phyloP scores from a whole-genome alignment of 2,329 filamentous ascomycete species.

The Metarhizium anisopliae region DNA sequence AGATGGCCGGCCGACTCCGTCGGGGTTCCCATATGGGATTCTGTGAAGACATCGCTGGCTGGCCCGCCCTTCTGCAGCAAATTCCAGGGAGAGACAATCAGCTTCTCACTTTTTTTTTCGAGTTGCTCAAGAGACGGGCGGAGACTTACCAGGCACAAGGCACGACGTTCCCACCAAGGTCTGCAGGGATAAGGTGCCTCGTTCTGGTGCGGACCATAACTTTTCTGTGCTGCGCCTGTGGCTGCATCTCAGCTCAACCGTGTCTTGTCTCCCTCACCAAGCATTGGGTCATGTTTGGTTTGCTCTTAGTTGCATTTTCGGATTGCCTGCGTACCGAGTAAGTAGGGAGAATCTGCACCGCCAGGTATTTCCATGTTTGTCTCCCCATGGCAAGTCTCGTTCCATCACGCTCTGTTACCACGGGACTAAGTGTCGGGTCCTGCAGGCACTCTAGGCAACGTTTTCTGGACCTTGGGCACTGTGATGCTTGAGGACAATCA shows the following conservation, averaged over 20 bases:
- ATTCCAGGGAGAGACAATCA: constrained; percentile 1
- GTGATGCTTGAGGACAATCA: too few relatives aligned
- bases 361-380: background rate
- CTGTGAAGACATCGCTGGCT: background rate
- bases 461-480: background rate
- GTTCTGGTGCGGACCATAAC: background rate
- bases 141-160: background rate
- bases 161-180: background rate
- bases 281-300: too few relatives aligned
- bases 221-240: background rate
- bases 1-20: background rate
- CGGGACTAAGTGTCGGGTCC: background rate
- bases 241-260: background rate
- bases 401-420: background rate
- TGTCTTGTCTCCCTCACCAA: background rate
- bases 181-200: background rate
- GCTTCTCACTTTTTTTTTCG: background rate
- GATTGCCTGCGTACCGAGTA: too few relatives aligned
- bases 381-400: background rate
- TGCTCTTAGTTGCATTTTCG: too few relatives aligned
- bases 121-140: background rate
- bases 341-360: too few relatives aligned
- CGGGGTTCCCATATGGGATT: background rate
- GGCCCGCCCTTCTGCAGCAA: background rate
- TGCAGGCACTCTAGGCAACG: background rate